Conservation (phyloP, 495 filamentous ascomycete species). For the Elaphomyces granulatus region DNA sequence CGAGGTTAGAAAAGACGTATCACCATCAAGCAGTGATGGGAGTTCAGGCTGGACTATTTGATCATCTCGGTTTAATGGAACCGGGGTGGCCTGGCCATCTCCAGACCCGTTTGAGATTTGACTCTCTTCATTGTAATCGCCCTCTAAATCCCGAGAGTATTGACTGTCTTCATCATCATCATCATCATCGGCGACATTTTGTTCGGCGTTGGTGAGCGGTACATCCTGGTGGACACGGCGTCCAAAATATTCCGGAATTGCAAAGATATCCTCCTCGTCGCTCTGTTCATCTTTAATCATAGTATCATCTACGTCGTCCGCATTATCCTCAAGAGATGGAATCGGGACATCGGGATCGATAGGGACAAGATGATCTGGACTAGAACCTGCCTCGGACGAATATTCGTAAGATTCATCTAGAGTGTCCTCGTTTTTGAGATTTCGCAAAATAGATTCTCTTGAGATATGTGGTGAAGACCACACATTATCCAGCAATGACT, state of each 20-base stretch:
- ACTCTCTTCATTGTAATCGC: constrained; percentile 10
- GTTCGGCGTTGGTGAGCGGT: constrained; percentile 28
- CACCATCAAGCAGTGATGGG: neutral
- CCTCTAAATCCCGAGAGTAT: constrained; percentile 32
- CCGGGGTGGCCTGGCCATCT: constrained; percentile 23
- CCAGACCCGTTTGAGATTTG: constrained; percentile 6
- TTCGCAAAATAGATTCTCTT: constrained; percentile 79
- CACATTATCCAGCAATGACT: constrained; percentile 7
- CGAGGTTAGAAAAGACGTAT: neutral
- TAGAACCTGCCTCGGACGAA: constrained; percentile 42
- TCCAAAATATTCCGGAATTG: constrained; percentile 44
- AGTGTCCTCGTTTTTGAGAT: constrained; percentile 44
- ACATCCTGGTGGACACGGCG: constrained; percentile 34
- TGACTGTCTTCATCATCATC: constrained; percentile 35
- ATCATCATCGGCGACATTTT: constrained; percentile 24
- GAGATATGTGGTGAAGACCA: constrained; percentile 62
- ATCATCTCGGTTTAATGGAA: constrained; percentile 5
- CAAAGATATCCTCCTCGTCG: constrained; percentile 49
- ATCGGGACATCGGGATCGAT: constrained; percentile 79
- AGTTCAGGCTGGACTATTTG: neutral
- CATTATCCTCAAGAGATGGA: constrained; percentile 49
- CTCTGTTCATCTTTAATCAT: constrained; percentile 55
- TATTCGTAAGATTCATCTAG: constrained; percentile 46
- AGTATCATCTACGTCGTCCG: constrained; percentile 45
- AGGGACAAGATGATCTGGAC: constrained; percentile 36